Evolutionary conservation across 2,329 filamentous ascomycete genomes (phyloP).

Genomic region (Alternaria alternata): DNA sequence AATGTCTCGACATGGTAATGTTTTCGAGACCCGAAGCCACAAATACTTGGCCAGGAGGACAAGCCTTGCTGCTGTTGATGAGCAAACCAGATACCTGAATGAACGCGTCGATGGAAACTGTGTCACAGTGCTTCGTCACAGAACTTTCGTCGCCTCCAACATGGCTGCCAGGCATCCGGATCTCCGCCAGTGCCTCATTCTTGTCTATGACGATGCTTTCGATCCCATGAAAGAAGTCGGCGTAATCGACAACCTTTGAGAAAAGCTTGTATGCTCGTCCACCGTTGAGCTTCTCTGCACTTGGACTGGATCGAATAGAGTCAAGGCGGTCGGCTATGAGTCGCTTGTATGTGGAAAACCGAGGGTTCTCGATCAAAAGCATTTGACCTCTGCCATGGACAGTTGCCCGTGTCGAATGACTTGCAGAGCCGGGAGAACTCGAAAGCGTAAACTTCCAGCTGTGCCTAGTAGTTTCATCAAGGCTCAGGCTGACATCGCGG

Average conservation of each 20-base stretch:
- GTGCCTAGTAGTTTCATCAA: slow-evolving; percentile 2
- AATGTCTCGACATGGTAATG: slow-evolving; percentile 13
- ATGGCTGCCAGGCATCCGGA: slow-evolving; percentile 12
- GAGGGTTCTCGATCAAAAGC: not conserved
- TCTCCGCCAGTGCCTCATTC: slow-evolving; percentile 20
- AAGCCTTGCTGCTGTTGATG: slow-evolving; percentile 27
- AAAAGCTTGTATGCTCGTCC: slow-evolving; percentile 26
- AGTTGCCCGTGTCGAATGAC: slow-evolving; percentile 4
- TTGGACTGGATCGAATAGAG: slow-evolving; percentile 1
- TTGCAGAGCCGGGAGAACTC: slow-evolving; percentile 8
- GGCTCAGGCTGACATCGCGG: slow-evolving; percentile 8
- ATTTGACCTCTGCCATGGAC: slow-evolving; percentile 16
- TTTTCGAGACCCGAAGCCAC: slow-evolving; percentile 25
- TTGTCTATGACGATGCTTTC: slow-evolving; percentile 19
- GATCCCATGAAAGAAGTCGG: slow-evolving; percentile 23
- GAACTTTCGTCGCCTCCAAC: slow-evolving; percentile 21
- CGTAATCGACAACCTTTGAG: slow-evolving; percentile 25
- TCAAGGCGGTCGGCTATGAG: slow-evolving; percentile 16
- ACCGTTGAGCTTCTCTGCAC: slow-evolving; percentile 18
- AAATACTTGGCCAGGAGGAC: slow-evolving; percentile 20
- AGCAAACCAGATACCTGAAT: slow-evolving; percentile 29
- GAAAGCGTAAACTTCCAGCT: slow-evolving; percentile 13
- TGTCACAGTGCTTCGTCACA: slow-evolving; percentile 17
- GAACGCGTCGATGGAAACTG: slow-evolving; percentile 27
- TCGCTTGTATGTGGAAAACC: slow-evolving; percentile 18